A percentile compares a stretch with the other conserved stretches of the same genome.
These are phyloP conservation scores for Pythium grandisporangium DNA, from an alignment of 352 stramenopile species.

Conservation along the genomic window DNA sequence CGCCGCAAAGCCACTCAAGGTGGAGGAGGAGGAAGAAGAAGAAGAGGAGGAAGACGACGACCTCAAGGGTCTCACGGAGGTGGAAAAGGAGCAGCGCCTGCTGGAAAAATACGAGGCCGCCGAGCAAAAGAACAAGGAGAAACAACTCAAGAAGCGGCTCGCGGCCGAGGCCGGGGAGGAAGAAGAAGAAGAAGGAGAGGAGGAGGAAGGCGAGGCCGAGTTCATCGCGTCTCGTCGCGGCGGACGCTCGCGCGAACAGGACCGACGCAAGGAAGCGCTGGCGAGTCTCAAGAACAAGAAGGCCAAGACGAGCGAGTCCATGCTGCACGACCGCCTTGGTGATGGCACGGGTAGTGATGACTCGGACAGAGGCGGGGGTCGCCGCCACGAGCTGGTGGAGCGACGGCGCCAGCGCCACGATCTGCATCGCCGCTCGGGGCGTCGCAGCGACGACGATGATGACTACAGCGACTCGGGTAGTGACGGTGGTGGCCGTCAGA, in stretches of 20 bases:
- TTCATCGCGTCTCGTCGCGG: slow-evolving; percentile 35
- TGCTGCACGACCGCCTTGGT: slow-evolving; percentile 68
- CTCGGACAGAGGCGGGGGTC: slow-evolving; percentile 12
- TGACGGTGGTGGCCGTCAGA: slow-evolving; percentile 5
- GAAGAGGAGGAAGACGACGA: slow-evolving; percentile 48
- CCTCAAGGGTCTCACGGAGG: slow-evolving; percentile 68
- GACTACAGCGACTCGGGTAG: slow-evolving; percentile 36
- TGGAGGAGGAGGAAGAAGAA: slow-evolving; percentile 29
- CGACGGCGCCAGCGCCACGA: slow-evolving; percentile 68
- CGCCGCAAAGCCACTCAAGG: slow-evolving; percentile 19
- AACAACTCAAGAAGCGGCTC: slow-evolving; percentile 73
- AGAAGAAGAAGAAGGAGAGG: slow-evolving; percentile 29
- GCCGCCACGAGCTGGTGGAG: slow-evolving; percentile 53
- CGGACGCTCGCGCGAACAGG: slow-evolving; percentile 47
- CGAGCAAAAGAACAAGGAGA: slow-evolving; percentile 75
- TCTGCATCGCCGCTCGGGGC: slow-evolving; percentile 37
- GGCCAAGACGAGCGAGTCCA: slow-evolving; percentile 55
- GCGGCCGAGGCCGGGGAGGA: slow-evolving; percentile 37
- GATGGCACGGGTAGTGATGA: slow-evolving; percentile 43
- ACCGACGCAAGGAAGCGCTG: slow-evolving; percentile 72
- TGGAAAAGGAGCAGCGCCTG: slow-evolving; percentile 82
- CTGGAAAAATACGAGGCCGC: slow-evolving; percentile 83
- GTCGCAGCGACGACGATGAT: slow-evolving; percentile 17
- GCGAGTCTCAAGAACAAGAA: slow-evolving; percentile 76
- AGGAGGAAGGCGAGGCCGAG: slow-evolving; percentile 38